phyloP scores from a whole-genome alignment of 106 monocot genomes.

The Xerophyta viscosa region DNA sequence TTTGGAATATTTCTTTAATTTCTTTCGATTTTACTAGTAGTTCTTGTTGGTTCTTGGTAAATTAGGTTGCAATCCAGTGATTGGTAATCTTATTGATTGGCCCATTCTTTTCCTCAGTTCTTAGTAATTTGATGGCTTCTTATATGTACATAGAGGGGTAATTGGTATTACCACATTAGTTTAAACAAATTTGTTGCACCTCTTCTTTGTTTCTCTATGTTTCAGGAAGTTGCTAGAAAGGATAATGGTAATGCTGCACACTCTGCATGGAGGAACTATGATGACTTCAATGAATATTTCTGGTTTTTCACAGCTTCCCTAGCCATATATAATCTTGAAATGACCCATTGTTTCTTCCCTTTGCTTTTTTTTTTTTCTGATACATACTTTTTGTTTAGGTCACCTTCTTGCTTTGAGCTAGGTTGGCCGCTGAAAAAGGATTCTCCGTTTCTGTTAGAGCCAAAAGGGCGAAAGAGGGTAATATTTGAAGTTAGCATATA shows the following conservation, averaged over 20 bases:
- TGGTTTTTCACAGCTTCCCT: conserved; percentile 38
- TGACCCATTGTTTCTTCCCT: neutral
- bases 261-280: conserved; percentile 96
- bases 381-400: conserved; percentile 35
- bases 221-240: conserved; percentile 68
- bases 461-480: conserved; percentile 71
- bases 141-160: too few species aligned
- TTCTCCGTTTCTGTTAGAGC: conserved; percentile 70
- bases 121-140: too few species aligned
- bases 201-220: neutral
- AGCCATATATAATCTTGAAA: neutral
- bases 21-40: too few species aligned
- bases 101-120: too few species aligned
- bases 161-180: too few species aligned
- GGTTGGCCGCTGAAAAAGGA: conserved; percentile 61
- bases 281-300: conserved; percentile 99
- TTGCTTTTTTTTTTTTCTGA: too few species aligned
- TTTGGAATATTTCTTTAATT: too few species aligned
- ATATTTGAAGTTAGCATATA: too few species aligned
- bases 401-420: conserved; percentile 66
- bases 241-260: conserved; percentile 88
- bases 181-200: neutral
- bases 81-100: too few species aligned
- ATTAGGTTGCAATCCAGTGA: too few species aligned
- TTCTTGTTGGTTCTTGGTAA: too few species aligned